Evolutionary conservation across 2,329 filamentous ascomycete genomes (phyloP), one percentile per base, ranked within the genome.

Genomic region (Fusarium sp.): DNA sequence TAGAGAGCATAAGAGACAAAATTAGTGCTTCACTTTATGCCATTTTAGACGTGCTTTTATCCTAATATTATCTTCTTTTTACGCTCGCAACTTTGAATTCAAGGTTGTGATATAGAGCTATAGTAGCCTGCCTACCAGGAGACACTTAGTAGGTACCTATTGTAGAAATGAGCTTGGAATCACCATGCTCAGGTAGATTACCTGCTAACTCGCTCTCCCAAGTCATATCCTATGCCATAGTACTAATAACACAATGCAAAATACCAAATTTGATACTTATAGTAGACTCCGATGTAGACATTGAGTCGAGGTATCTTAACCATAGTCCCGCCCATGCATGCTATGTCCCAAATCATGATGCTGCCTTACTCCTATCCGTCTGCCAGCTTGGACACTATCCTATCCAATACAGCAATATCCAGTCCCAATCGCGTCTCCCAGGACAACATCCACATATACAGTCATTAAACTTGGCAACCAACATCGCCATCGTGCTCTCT

Each of bases 241-340:
- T 32, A 11, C 47, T 34, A 16, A 51, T 16, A 27, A n/a, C 21
- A 14, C 11, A 34, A 32, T 30, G 21, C 41, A 23, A 51, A 25
- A 55, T 49, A 43, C 41, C 51, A 47, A 55, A 12, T 30, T 45
- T 50, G 27, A 48, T 49, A 40, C 30, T 48, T 41, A 30, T 43
- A 46, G 48, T 23, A 27, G 41, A 30, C 28, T 61, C 32, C 48
- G 18, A 51, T 14, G 30, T n/a, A 66, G 49, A 49, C 48, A 49
- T 68, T 62, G 30, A 54, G 46, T 50, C 53, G 45, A 70, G 68
- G 68, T 71, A 71, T 66, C 69, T 59, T 72, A 55, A 63, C 55
- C 54, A 55, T 56, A 69, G 66, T 70, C 53, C 65, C 56, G 34
- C 50, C 65, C 57, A 57, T 66, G 64, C 57, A 72, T 71, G 68